A percentile compares a stretch with the other conserved stretches of the same genome.
These are phyloP conservation scores for Colletotrichum trifolii DNA, from an alignment of 2,329 filamentous ascomycete genomes.

Conservation along the genomic window DNA sequence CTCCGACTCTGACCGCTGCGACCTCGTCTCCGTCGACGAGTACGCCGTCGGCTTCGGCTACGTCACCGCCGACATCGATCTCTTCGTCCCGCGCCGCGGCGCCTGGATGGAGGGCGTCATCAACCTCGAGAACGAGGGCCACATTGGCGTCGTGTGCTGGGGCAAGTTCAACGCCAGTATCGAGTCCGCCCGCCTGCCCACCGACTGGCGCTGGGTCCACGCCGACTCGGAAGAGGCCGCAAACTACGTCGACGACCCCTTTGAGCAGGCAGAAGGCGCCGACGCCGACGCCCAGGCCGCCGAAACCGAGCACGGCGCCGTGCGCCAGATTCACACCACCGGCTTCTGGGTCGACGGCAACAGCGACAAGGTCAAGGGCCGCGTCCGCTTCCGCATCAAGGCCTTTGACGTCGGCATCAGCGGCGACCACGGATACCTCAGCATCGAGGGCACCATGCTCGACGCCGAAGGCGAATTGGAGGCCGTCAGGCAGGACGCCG, in stretches of 20 bases:
- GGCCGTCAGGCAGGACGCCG: constrained; percentile 58
- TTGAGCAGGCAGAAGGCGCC: constrained; percentile 42
- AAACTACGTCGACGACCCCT: constrained; percentile 49
- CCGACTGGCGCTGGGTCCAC: constrained; percentile 83
- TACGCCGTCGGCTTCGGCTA: constrained; percentile 89
- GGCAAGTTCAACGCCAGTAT: constrained; percentile 94
- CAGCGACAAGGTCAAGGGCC: constrained; percentile 76
- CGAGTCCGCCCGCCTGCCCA: constrained; percentile 78
- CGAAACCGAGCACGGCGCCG: constrained; percentile 64
- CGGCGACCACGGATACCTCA: constrained; percentile 81
- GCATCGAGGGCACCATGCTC: constrained; percentile 89
- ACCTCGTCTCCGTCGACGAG: constrained; percentile 73
- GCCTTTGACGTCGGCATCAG: constrained; percentile 86
- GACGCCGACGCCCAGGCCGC: constrained; percentile 52
- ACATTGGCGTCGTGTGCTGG: constrained; percentile 89
- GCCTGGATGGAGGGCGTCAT: constrained; percentile 82
- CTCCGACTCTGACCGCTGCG: constrained; percentile 58
- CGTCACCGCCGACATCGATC: constrained; percentile 86
- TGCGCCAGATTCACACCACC: constrained; percentile 63
- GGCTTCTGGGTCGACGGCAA: constrained; percentile 81
- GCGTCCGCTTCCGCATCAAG: constrained; percentile 80
- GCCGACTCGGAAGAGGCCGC: constrained; percentile 55
- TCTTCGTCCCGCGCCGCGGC: constrained; percentile 82
- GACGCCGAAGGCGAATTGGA: constrained; percentile 72
- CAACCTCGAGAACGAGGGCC: constrained; percentile 88